Evolutionary conservation across 768 basidiomycete species (phyloP).

Genomic region (Mrakia blollopis): DNA sequence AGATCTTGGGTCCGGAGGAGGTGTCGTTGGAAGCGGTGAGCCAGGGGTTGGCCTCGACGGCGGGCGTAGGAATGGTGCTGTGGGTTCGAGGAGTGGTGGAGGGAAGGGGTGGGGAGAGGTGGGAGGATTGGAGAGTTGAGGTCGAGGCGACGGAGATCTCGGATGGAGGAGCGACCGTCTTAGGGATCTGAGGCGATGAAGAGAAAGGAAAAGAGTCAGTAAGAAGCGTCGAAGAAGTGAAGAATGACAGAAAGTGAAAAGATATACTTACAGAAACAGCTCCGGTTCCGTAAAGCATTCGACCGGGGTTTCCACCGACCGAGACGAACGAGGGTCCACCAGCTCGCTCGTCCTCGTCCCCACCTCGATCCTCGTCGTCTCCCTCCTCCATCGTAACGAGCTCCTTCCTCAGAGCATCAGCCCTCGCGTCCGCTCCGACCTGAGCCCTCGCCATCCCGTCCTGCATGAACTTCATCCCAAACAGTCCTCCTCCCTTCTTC

Average conservation of each 20-base stretch:
- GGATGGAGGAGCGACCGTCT: slow-evolving; percentile 19
- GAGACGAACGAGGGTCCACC: slow-evolving; percentile 37
- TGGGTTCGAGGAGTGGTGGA: slow-evolving; percentile 37
- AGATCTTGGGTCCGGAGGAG: slow-evolving; percentile 46
- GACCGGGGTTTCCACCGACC: slow-evolving; percentile 45
- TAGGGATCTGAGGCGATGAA: neutral
- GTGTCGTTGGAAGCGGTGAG: slow-evolving; percentile 50
- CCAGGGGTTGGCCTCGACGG: slow-evolving; percentile 69
- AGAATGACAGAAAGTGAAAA: neutral
- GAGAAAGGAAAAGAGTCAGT: neutral
- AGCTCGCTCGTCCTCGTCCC: slow-evolving; percentile 20
- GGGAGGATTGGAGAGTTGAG: slow-evolving; percentile 57
- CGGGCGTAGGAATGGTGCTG: slow-evolving; percentile 34
- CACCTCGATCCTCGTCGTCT: slow-evolving; percentile 36
- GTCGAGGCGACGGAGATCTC: slow-evolving; percentile 59
- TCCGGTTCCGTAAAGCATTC: slow-evolving; percentile 43
- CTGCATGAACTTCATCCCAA: slow-evolving; percentile 98
- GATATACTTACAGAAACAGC: slow-evolving; percentile 23
- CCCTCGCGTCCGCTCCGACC: slow-evolving; percentile 53
- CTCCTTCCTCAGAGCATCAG: slow-evolving; percentile 68
- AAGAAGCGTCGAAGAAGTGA: neutral
- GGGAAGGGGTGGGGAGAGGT: slow-evolving; percentile 10
- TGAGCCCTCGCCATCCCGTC: slow-evolving; percentile 71
- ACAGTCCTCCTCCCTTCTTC: slow-evolving; percentile 63
- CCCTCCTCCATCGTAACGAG: slow-evolving; percentile 51